Conservation (phyloP, 139 green algal species). For the Auxenochlorella pyrenoidosa region DNA sequence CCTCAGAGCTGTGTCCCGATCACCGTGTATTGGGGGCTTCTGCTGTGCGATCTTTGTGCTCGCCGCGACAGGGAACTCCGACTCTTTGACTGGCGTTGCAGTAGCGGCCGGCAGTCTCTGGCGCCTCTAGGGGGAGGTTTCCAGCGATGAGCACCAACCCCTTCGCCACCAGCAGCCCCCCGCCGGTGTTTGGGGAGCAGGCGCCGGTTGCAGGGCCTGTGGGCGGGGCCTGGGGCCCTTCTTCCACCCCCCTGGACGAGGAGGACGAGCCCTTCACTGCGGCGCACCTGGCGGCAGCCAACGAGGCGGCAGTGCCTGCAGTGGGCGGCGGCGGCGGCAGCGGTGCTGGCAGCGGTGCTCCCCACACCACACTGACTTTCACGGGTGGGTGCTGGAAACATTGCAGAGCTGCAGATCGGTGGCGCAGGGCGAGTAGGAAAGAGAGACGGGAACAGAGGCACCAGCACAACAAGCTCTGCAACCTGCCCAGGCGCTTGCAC, state of each 20-base stretch:
- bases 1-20: too few relatives aligned
- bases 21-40: too few relatives aligned
- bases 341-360: not conserved
- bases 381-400: not conserved
- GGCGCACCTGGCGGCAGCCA: conserved; percentile 41
- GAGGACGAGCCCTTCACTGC: conserved; percentile 53
- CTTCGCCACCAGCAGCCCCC: conserved; percentile 13
- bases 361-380: conserved; percentile 25
- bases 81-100: not conserved
- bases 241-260: not conserved
- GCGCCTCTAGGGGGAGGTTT: not conserved
- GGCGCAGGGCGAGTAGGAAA: too few relatives aligned
- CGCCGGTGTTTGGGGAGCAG: conserved; percentile 21
- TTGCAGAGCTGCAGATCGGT: too few relatives aligned
- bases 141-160: conserved; percentile 18
- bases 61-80: too few relatives aligned
- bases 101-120: not conserved
- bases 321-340: not conserved
- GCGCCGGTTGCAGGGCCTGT: not conserved
- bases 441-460: too few relatives aligned
- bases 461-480: too few relatives aligned
- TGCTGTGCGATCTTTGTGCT: too few relatives aligned
- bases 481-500: too few relatives aligned
- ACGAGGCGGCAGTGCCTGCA: conserved; percentile 19
- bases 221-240: not conserved